Evolutionary conservation across 2,329 filamentous ascomycete species (phyloP).

Genomic region (Monosporascus sp.): DNA sequence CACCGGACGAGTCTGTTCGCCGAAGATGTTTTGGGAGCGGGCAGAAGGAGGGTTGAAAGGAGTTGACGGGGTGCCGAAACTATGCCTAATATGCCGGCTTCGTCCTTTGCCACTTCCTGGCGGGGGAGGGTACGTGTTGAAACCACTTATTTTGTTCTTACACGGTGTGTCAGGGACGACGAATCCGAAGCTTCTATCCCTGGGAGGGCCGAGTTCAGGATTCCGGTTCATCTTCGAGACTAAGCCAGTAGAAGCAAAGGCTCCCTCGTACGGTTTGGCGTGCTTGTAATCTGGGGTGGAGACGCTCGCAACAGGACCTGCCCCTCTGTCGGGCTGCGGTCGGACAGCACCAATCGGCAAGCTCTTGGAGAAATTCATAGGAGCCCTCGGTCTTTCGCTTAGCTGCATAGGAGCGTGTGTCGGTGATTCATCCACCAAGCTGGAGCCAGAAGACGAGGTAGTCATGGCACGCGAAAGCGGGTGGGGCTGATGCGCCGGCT

Average conservation of each 20-base stretch:
- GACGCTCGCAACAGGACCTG: conserved; percentile 34
- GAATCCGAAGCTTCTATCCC: conserved; percentile 42
- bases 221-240: conserved; percentile 92
- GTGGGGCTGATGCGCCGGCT: conserved; percentile 56
- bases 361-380: conserved; percentile 65
- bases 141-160: conserved; percentile 71
- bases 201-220: conserved; percentile 59
- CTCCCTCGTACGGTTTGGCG: conserved; percentile 70
- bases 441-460: conserved; percentile 80
- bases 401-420: conserved; percentile 55
- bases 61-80: conserved; percentile 75
- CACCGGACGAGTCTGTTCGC: conserved; percentile 54
- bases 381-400: conserved; percentile 45
- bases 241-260: conserved; percentile 90
- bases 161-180: conserved; percentile 92
- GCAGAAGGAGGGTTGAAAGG: conserved; percentile 64
- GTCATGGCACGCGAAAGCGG: conserved; percentile 83
- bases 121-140: conserved; percentile 60
- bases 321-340: conserved; percentile 16
- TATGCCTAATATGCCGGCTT: conserved; percentile 60
- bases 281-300: conserved; percentile 76
- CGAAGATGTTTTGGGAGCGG: conserved; percentile 43
- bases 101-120: conserved; percentile 57
- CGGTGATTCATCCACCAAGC: conserved; percentile 63
- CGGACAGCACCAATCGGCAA: conserved; percentile 45